These are phyloP conservation scores for Ordospora pajunii DNA, from an alignment of 371 early-diverging fungal genomes.

Conservation along the genomic window DNA sequence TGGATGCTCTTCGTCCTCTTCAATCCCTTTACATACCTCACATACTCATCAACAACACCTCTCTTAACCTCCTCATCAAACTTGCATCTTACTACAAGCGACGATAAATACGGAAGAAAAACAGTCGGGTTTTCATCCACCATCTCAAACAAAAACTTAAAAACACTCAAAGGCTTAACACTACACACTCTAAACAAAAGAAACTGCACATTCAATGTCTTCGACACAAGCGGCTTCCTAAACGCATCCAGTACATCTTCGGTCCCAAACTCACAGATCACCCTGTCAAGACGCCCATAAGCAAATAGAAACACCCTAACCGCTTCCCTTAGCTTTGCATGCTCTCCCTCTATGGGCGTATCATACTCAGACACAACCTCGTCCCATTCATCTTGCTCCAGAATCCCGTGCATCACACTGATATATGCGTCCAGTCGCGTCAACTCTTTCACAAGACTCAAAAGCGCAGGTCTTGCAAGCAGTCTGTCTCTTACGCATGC, in stretches of 20 bases:
- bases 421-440: conserved; percentile 29
- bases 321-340: conserved; percentile 18
- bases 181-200: conserved; percentile 11
- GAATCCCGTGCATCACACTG: conserved; percentile 11
- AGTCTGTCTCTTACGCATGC: neutral
- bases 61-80: neutral
- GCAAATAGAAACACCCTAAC: conserved; percentile 10
- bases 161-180: conserved; percentile 2
- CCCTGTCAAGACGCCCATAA: conserved; percentile 4
- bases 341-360: conserved; percentile 27
- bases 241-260: conserved; percentile 12
- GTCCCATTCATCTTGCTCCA: conserved; percentile 26
- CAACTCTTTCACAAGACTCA: conserved; percentile 3
- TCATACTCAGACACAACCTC: conserved; percentile 19
- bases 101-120: conserved; percentile 25
- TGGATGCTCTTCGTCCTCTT: neutral
- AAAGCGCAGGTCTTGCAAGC: neutral
- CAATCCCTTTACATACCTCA: neutral
- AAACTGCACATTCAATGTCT: conserved; percentile 15
- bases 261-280: neutral
- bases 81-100: conserved; percentile 14
- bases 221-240: neutral
- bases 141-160: conserved; percentile 14
- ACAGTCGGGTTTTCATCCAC: conserved; percentile 10
- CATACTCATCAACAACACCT: neutral